Conservation (phyloP, 805 yeast species). For the Wickerhamomyces tratensis region DNA sequence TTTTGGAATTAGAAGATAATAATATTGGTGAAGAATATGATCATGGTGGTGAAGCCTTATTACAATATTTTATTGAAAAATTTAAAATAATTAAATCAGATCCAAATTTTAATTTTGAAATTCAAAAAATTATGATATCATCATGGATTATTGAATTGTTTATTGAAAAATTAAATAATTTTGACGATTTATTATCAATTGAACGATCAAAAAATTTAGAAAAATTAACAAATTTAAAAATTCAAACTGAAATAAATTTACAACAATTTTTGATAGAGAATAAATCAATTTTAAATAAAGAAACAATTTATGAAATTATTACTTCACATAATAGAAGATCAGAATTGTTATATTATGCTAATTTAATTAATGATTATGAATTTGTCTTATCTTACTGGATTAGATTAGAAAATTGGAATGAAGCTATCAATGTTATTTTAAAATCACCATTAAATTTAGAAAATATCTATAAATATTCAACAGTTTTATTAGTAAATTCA, state of each 20-base stretch:
- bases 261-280: constrained; percentile 41
- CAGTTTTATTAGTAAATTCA: constrained; percentile 53
- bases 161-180: constrained; percentile 21
- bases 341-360: constrained; percentile 61
- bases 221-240: constrained; percentile 16
- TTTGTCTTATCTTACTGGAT: constrained; percentile 65
- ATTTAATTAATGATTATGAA: constrained; percentile 54
- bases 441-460: constrained; percentile 32
- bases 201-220: constrained; percentile 16
- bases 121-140: constrained; percentile 21
- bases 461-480: constrained; percentile 57
- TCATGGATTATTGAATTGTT: constrained; percentile 27
- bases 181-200: constrained; percentile 22
- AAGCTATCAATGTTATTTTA: constrained; percentile 50
- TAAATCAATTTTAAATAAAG: constrained; percentile 44
- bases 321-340: constrained; percentile 53
- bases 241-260: constrained; percentile 22
- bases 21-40: constrained; percentile 7
- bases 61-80: constrained; percentile 35
- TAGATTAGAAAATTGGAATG: constrained; percentile 60
- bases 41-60: constrained; percentile 26
- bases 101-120: constrained; percentile 16
- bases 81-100: constrained; percentile 22
- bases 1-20: constrained; percentile 29
- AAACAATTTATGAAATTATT: constrained; percentile 65